Evolutionary conservation across 2,329 filamentous ascomycete species (phyloP).

Genomic region (Monilinia aucupariae): DNA sequence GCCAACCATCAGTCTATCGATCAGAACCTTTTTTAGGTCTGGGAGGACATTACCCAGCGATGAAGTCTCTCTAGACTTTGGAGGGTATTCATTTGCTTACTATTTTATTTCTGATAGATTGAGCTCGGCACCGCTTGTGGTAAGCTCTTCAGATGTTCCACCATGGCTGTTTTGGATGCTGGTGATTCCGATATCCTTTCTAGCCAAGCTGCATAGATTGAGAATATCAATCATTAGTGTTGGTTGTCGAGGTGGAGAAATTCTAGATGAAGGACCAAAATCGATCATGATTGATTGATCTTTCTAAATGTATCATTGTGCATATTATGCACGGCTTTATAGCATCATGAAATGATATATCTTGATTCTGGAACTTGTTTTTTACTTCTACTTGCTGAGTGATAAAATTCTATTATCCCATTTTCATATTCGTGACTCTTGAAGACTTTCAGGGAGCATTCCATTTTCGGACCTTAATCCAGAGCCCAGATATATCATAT

Average conservation of each 20-base stretch:
- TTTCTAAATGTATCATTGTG: conserved; percentile 12
- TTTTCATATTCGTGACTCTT: background rate
- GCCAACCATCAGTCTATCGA: conserved; percentile 18
- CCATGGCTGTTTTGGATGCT: conserved; percentile 94
- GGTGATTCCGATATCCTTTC: conserved; percentile 97
- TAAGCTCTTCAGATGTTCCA: conserved; percentile 98
- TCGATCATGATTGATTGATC: conserved; percentile 9
- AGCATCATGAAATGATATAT: conserved; percentile 28
- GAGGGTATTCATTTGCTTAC: conserved; percentile 61
- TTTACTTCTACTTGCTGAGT: conserved; percentile 1
- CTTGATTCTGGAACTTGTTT: conserved; percentile 17
- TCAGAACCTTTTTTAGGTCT: conserved; percentile 26
- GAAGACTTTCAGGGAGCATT: background rate
- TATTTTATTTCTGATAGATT: conserved; percentile 66
- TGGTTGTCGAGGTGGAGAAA: conserved; percentile 9
- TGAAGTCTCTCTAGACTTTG: conserved; percentile 84
- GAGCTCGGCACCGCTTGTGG: conserved; percentile 97
- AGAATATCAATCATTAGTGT: conserved; percentile 5
- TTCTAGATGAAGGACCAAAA: conserved; percentile 9
- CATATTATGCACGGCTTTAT: conserved; percentile 20
- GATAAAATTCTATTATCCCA: background rate
- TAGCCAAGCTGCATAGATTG: conserved; percentile 60
- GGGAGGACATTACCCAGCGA: conserved; percentile 68
- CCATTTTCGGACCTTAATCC: background rate
- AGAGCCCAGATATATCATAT: background rate